phyloP scores from a whole-genome alignment of 805 yeast species.

The Yamadazyma endophytica region DNA sequence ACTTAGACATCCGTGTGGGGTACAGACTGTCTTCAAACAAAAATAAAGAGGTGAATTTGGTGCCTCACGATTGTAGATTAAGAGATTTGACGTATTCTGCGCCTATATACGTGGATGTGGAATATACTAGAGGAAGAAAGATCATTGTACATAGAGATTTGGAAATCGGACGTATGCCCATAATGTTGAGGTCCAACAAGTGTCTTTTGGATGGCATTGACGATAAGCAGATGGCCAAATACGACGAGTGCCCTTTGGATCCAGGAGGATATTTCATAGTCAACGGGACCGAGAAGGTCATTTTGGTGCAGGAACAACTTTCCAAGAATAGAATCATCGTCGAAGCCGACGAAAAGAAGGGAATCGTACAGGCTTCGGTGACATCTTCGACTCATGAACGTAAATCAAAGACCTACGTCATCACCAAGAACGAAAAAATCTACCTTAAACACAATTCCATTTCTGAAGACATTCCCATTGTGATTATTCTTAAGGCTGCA shows the following conservation, averaged over 20 bases:
- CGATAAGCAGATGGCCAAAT: constrained; percentile 79
- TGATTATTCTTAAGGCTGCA: constrained; percentile 87
- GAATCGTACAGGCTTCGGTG: constrained; percentile 93
- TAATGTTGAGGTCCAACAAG: constrained; percentile 90
- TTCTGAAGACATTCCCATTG: constrained; percentile 93
- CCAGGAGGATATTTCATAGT: constrained; percentile 99
- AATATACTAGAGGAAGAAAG: constrained; percentile 91
- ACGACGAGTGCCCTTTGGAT: constrained; percentile 93
- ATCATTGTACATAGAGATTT: constrained; percentile 85
- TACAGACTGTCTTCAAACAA: constrained; percentile 50
- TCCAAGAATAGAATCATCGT: constrained; percentile 96
- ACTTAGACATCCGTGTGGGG: constrained; percentile 90
- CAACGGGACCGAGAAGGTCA: constrained; percentile 97
- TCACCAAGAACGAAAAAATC: constrained; percentile 84
- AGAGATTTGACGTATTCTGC: constrained; percentile 94
- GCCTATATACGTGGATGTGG: constrained; percentile 94
- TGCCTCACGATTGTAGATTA: constrained; percentile 94
- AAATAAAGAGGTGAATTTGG: constrained; percentile 57
- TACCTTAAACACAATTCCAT: constrained; percentile 94
- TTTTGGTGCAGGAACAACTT: constrained; percentile 93
- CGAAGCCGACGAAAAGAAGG: constrained; percentile 94
- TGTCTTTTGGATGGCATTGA: constrained; percentile 79
- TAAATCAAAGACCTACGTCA: constrained; percentile 93
- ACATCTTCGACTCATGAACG: constrained; percentile 98
- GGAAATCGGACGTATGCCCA: constrained; percentile 98